phyloP scores from a whole-genome alignment of 192 early-diverging fungal species.

The Dimargaris cristalligena region DNA sequence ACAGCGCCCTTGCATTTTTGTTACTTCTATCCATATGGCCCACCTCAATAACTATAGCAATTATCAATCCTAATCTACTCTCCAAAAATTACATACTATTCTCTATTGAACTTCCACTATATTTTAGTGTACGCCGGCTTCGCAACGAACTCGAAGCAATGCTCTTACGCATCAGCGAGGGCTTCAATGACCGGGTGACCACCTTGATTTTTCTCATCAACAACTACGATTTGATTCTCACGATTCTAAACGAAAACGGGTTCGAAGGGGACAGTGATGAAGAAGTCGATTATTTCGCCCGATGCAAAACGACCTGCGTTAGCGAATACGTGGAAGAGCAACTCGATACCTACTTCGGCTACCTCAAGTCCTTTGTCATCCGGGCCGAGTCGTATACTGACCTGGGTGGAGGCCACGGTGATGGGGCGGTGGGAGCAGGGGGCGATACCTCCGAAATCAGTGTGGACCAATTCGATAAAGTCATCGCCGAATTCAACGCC shows the following conservation, averaged over 20 bases:
- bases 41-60: no score
- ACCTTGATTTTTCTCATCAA: constrained; percentile 79
- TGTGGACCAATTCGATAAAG: constrained; percentile 30
- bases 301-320: constrained; percentile 25
- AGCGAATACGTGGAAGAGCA: constrained; percentile 79
- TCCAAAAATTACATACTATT: no score
- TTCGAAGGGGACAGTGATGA: constrained; percentile 23
- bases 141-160: constrained; percentile 63
- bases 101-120: no score
- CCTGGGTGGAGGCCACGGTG: no score
- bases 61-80: no score
- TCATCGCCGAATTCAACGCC: constrained; percentile 57
- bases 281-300: constrained; percentile 26
- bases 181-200: constrained; percentile 47
- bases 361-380: constrained; percentile 64
- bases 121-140: constrained; percentile 48
- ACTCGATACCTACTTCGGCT: constrained; percentile 61
- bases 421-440: no score
- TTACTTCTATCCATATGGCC: no score
- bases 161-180: constrained; percentile 52
- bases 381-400: constrained; percentile 41
- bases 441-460: neutral
- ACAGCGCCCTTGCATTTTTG: no score
- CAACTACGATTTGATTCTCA: constrained; percentile 78
- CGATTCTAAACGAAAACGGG: constrained; percentile 50